Conservation (phyloP, 495 filamentous ascomycete genomes). For the Lasiosphaeriaceae sp. region DNA sequence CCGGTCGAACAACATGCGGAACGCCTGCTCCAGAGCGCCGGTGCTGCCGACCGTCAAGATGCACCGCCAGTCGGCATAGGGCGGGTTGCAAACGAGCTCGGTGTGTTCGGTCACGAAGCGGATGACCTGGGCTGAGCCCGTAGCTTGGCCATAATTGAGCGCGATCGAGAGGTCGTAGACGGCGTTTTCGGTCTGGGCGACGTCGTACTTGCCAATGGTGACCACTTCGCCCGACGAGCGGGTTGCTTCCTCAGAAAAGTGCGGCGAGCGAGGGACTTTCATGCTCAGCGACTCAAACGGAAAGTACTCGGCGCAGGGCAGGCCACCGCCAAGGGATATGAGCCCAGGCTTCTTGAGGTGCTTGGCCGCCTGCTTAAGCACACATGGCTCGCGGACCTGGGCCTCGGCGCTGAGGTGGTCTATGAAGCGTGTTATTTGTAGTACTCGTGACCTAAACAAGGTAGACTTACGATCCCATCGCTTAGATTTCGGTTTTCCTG, state of each 20-base stretch:
- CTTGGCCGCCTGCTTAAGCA: constrained; percentile 71
- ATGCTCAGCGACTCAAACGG: constrained; percentile 50
- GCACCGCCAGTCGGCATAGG: constrained; percentile 82
- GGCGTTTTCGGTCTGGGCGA: constrained; percentile 42
- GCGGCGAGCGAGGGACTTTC: constrained; percentile 37
- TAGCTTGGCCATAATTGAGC: constrained; percentile 86
- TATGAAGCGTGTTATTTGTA: constrained; percentile 16
- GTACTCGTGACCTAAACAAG: not conserved
- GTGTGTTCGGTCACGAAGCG: constrained; percentile 92
- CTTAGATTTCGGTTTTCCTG: constrained; percentile 72
- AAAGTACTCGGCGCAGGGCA: constrained; percentile 87
- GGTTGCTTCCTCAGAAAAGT: constrained; percentile 66
- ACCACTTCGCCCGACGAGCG: constrained; percentile 50
- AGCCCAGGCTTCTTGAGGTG: constrained; percentile 66
- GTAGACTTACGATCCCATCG: constrained; percentile 73
- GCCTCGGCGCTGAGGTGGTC: constrained; percentile 56
- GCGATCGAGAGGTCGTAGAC: constrained; percentile 69
- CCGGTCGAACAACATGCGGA: constrained; percentile 71
- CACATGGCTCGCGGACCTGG: constrained; percentile 53
- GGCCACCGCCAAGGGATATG: constrained; percentile 88
- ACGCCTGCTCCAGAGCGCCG: constrained; percentile 67
- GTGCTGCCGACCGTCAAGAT: constrained; percentile 74
- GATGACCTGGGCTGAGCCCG: constrained; percentile 79
- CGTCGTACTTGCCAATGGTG: constrained; percentile 77
- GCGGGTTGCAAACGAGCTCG: constrained; percentile 69